phyloP scores from a whole-genome alignment of 352 stramenopile genomes.

The Plasmopara viticola region DNA sequence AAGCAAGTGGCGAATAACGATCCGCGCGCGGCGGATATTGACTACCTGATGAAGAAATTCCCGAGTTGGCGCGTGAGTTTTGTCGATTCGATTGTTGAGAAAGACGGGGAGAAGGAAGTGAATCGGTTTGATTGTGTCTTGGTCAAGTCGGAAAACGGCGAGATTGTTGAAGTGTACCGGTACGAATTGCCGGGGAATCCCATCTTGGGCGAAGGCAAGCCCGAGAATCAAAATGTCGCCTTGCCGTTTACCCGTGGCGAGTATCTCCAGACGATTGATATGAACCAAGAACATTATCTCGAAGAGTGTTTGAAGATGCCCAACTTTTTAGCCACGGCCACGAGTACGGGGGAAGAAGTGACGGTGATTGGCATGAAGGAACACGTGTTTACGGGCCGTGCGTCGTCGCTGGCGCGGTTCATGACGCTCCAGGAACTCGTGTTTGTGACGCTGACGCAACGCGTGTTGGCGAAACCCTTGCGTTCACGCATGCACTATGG shows the following conservation, averaged over 20 bases:
- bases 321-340: slow-evolving; percentile 75
- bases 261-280: slow-evolving; percentile 87
- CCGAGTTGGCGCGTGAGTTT: slow-evolving; percentile 86
- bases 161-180: slow-evolving; percentile 85
- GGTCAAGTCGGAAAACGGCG: slow-evolving; percentile 66
- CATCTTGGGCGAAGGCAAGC: slow-evolving; percentile 83
- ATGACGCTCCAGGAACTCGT: slow-evolving; percentile 86
- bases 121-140: slow-evolving; percentile 69
- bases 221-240: slow-evolving; percentile 86
- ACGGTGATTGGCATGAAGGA: slow-evolving; percentile 88
- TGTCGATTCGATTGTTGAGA: slow-evolving; percentile 62
- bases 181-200: slow-evolving; percentile 85
- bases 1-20: slow-evolving; percentile 70
- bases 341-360: slow-evolving; percentile 49
- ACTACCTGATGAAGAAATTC: slow-evolving; percentile 85
- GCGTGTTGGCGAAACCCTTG: slow-evolving; percentile 73
- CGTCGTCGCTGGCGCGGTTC: slow-evolving; percentile 81
- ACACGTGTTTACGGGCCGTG: slow-evolving; percentile 81
- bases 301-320: slow-evolving; percentile 86
- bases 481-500: slow-evolving; percentile 83
- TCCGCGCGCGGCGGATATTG: slow-evolving; percentile 82
- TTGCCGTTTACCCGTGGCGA: slow-evolving; percentile 82
- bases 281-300: slow-evolving; percentile 89
- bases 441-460: slow-evolving; percentile 82
- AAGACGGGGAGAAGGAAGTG: slow-evolving; percentile 27